phyloP scores from a whole-genome alignment of 2,329 filamentous ascomycete species.

The Thielaviopsis populi region DNA sequence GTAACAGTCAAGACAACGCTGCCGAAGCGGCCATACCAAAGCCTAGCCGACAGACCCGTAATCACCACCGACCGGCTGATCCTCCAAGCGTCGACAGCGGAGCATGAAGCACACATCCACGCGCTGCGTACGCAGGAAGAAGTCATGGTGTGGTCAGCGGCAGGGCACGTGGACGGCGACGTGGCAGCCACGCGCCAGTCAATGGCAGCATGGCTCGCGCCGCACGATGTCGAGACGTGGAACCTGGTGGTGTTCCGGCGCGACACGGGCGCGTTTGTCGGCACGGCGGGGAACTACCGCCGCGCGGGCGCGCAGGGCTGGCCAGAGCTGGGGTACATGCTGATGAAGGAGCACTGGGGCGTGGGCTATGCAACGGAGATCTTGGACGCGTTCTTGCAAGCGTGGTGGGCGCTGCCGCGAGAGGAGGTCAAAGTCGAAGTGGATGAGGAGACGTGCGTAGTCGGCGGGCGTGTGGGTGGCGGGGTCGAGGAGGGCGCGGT shows the following conservation, averaged over 20 bases:
- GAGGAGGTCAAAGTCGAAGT: constrained; percentile 31
- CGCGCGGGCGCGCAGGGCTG: constrained; percentile 30
- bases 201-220: constrained; percentile 31
- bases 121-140: constrained; percentile 41
- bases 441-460: constrained; percentile 25
- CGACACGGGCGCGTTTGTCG: constrained; percentile 36
- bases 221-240: constrained; percentile 36
- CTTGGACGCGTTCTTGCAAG: constrained; percentile 30
- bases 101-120: constrained; percentile 37
- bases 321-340: constrained; percentile 45
- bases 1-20: constrained; percentile 35
- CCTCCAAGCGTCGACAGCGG: constrained; percentile 34
- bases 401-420: constrained; percentile 37
- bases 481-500: constrained; percentile 18
- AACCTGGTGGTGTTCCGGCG: constrained; percentile 39
- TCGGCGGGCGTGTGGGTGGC: constrained; percentile 3
- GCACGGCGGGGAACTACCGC: constrained; percentile 32
- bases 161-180: constrained; percentile 30
- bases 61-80: constrained; percentile 40
- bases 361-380: constrained; percentile 44
- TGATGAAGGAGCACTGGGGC: constrained; percentile 39
- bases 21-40: constrained; percentile 30
- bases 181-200: constrained; percentile 29
- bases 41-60: constrained; percentile 25
- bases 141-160: constrained; percentile 45